A percentile compares a stretch with the other conserved stretches of the same genome.
These are phyloP conservation scores for Murraya koenigii DNA, from an alignment of 345 rosid genomes.

Conservation along the genomic window DNA sequence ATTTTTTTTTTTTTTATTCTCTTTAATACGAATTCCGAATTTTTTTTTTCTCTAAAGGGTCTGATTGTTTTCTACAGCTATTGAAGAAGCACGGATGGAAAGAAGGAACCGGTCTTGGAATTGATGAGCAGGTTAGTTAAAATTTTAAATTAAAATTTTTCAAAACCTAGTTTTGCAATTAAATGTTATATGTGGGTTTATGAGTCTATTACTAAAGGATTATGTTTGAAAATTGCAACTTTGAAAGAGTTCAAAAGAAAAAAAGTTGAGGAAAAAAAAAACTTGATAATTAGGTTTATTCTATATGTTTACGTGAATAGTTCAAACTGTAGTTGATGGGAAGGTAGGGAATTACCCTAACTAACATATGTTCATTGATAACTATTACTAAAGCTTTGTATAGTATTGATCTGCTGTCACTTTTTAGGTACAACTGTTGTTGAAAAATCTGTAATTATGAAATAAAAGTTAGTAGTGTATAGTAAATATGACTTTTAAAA, in stretches of 20 bases:
- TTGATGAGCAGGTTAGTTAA: slow-evolving; percentile 60
- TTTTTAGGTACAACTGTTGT: too few species aligned
- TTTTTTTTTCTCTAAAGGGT: neutral
- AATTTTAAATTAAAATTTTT: neutral
- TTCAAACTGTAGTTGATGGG: neutral
- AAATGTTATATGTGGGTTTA: neutral
- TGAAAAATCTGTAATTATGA: too few species aligned
- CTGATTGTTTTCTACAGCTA: slow-evolving; percentile 42
- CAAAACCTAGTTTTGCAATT: neutral
- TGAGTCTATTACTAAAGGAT: neutral
- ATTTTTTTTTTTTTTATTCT: neutral
- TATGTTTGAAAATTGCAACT: neutral
- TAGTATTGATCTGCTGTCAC: too few species aligned
- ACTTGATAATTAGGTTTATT: neutral
- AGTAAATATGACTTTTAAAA: too few species aligned
- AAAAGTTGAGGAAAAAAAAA: neutral
- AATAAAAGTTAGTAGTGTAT: too few species aligned
- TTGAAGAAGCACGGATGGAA: slow-evolving; percentile 97
- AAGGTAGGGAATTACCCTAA: neutral
- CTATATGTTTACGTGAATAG: neutral
- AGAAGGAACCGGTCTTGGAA: slow-evolving; percentile 90
- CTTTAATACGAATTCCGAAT: neutral
- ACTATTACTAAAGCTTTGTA: too few species aligned
- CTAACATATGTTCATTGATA: neutral
- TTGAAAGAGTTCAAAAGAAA: neutral